phyloP scores from a whole-genome alignment of 345 rosid genomes.

The Eucalyptus pauciflora region DNA sequence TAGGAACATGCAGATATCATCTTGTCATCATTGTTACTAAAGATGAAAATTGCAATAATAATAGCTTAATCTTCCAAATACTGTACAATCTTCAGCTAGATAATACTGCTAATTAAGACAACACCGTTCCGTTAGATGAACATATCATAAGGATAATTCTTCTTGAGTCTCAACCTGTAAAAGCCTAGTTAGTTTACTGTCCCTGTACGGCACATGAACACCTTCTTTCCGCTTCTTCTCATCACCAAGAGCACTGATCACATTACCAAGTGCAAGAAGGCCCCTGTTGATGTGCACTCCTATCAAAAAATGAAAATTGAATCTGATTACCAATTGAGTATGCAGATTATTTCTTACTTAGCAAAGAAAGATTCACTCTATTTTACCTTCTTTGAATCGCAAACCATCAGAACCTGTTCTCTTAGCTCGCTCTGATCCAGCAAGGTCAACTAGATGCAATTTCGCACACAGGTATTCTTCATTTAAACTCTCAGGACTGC shows the following conservation, averaged over 20 bases:
- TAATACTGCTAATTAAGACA: background rate
- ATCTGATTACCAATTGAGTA: background rate
- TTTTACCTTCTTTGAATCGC: slow-evolving; percentile 94
- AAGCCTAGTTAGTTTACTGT: slow-evolving; percentile 96
- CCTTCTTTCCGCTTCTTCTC: slow-evolving; percentile 97
- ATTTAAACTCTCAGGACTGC: slow-evolving; percentile 43
- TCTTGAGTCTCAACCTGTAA: slow-evolving; percentile 53
- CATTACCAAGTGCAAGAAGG: slow-evolving; percentile 98
- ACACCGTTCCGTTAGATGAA: background rate
- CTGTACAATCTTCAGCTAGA: background rate
- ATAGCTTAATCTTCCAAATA: background rate
- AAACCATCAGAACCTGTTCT: slow-evolving; percentile 97
- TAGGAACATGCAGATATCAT: background rate
- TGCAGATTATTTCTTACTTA: background rate
- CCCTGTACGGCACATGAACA: slow-evolving; percentile 90
- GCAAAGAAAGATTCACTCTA: background rate
- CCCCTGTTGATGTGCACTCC: slow-evolving; percentile 98
- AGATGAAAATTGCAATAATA: background rate
- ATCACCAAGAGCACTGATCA: slow-evolving; percentile 97
- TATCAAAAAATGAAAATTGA: slow-evolving; percentile 12
- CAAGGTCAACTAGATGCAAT: slow-evolving; percentile 97
- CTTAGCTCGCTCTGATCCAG: slow-evolving; percentile 98
- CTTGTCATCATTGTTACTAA: background rate
- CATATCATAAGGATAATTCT: background rate
- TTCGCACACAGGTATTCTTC: slow-evolving; percentile 97